Evolutionary conservation across 768 basidiomycete species (phyloP).

Genomic region (Boletus subcaerulescens): DNA sequence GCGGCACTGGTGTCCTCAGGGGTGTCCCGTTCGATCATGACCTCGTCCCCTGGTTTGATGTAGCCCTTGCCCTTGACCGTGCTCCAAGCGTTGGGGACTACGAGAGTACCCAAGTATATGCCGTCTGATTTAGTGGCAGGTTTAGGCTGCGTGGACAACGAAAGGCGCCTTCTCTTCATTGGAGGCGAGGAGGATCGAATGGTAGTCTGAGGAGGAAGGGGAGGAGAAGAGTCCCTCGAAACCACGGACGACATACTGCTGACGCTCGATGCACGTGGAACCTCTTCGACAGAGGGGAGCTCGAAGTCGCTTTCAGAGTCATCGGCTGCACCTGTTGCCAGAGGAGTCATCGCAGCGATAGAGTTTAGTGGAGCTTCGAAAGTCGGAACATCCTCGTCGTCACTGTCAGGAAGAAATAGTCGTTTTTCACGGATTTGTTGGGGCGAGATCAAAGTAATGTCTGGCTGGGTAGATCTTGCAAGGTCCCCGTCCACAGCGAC

Average conservation of each 20-base stretch:
- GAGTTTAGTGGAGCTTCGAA: constrained; percentile 5
- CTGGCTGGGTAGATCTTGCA: background rate
- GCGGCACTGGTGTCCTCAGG: constrained; percentile 29
- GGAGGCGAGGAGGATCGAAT: constrained; percentile 32
- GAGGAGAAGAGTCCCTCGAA: constrained; percentile 29
- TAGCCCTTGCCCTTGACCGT: constrained; percentile 73
- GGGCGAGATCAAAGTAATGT: constrained; percentile 3
- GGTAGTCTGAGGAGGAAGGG: constrained; percentile 18
- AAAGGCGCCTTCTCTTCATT: constrained; percentile 53
- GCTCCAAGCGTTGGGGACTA: constrained; percentile 76
- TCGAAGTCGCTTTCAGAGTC: constrained; percentile 35
- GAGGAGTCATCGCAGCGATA: constrained; percentile 16
- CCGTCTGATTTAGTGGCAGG: constrained; percentile 23
- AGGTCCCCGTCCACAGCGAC: background rate
- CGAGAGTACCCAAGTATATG: constrained; percentile 61
- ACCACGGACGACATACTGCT: constrained; percentile 36
- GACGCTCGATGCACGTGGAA: constrained; percentile 41
- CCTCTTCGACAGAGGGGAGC: constrained; percentile 29
- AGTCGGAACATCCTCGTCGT: constrained; percentile 37
- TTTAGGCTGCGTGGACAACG: constrained; percentile 21
- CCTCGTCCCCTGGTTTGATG: constrained; percentile 58
- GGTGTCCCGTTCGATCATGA: constrained; percentile 56
- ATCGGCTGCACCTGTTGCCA: constrained; percentile 34
- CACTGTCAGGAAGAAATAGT: constrained; percentile 43
- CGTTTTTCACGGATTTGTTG: constrained; percentile 27